A percentile compares a stretch with the other conserved stretches of the same genome.
phyloP scores from a whole-genome alignment of 768 basidiomycete species.

The Brasilioporus rufonigricans region DNA sequence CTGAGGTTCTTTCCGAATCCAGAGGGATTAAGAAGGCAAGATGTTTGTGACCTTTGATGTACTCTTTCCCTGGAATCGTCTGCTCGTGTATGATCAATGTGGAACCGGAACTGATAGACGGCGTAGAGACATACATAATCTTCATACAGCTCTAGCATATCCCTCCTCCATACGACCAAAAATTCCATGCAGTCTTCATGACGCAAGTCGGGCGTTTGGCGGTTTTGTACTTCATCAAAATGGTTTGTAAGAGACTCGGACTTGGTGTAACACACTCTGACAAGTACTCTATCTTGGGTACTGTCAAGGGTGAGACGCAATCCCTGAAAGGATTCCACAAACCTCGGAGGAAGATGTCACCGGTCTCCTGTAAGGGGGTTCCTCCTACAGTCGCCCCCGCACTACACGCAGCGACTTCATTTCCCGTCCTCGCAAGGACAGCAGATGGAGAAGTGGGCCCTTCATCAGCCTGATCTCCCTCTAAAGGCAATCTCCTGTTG shows the following conservation, averaged over 20 bases:
- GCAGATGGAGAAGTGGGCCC: slow-evolving; percentile 53
- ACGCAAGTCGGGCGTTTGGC: slow-evolving; percentile 56
- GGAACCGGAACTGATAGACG: neutral
- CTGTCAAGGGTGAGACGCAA: slow-evolving; percentile 14
- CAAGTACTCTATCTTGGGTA: slow-evolving; percentile 81
- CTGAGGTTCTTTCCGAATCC: slow-evolving; percentile 51
- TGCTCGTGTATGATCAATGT: slow-evolving; percentile 27
- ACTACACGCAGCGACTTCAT: slow-evolving; percentile 58
- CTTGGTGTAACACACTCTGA: slow-evolving; percentile 67
- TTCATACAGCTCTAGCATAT: slow-evolving; percentile 78
- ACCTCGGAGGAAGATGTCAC: slow-evolving; percentile 77
- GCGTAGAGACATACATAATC: slow-evolving; percentile 63
- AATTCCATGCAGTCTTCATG: slow-evolving; percentile 79
- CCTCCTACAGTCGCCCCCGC: slow-evolving; percentile 51
- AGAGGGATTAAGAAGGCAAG: slow-evolving; percentile 81
- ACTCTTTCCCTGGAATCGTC: slow-evolving; percentile 66
- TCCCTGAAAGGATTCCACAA: slow-evolving; percentile 11
- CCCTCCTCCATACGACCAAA: slow-evolving; percentile 80
- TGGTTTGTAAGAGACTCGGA: slow-evolving; percentile 43
- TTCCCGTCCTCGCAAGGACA: slow-evolving; percentile 63
- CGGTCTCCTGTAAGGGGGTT: slow-evolving; percentile 19
- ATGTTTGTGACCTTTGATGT: slow-evolving; percentile 67
- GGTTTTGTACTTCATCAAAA: slow-evolving; percentile 70
- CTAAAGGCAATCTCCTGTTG: neutral
- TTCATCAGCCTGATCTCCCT: slow-evolving; percentile 27